phyloP scores from a whole-genome alignment of 768 basidiomycete species.

The Lentinula edodes region DNA sequence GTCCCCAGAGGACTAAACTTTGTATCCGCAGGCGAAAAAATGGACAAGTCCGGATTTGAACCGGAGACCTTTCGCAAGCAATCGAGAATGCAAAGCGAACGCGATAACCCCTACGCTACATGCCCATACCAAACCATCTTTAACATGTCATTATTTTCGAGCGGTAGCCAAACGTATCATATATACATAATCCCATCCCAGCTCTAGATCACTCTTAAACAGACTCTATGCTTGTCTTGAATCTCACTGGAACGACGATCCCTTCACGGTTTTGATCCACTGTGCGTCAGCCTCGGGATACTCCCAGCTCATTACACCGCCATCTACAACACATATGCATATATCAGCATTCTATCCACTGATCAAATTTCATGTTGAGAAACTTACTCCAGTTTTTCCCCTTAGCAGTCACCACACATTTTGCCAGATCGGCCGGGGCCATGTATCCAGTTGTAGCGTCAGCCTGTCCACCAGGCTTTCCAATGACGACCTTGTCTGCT shows the following conservation, averaged over 20 bases:
- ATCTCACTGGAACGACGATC: neutral
- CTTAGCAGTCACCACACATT: conserved; percentile 40
- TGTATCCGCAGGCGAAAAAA: neutral
- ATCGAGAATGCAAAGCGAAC: neutral
- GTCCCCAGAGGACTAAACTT: too few species aligned
- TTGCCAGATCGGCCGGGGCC: conserved; percentile 29
- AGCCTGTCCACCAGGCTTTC: conserved; percentile 37
- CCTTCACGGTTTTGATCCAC: neutral
- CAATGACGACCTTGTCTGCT: conserved; percentile 47
- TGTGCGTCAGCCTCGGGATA: neutral
- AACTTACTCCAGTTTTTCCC: conserved; percentile 38
- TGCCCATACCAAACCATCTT: neutral
- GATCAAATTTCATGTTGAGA: neutral
- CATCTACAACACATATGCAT: neutral
- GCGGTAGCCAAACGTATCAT: too few species aligned
- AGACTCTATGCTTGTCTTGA: too few species aligned
- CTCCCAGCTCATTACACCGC: neutral
- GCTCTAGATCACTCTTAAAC: too few species aligned
- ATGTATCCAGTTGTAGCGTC: conserved; percentile 43
- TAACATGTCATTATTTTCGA: too few species aligned
- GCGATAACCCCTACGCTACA: neutral
- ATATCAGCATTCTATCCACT: neutral
- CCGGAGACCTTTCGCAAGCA: neutral
- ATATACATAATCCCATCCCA: too few species aligned
- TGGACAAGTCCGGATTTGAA: neutral